Evolutionary conservation across 208 protist genomes (phyloP).

Genomic region (Ichthyophonus hoferi): DNA sequence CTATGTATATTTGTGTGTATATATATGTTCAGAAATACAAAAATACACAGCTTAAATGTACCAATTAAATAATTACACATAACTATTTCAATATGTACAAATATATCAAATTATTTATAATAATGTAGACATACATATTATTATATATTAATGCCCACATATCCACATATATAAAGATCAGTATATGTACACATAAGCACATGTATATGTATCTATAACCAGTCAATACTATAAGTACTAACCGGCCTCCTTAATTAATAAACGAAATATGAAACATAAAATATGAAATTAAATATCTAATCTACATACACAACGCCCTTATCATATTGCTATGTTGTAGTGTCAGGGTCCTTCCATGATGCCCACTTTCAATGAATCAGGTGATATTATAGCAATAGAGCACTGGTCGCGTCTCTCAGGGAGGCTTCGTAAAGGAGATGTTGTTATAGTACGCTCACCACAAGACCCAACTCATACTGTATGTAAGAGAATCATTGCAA

Average conservation of each 20-base stretch:
- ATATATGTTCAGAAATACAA: background rate
- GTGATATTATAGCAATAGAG: conserved; percentile 22
- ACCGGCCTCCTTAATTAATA: background rate
- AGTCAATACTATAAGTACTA: background rate
- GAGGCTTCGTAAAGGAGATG: background rate
- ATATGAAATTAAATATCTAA: too few relatives aligned
- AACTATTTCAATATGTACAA: background rate
- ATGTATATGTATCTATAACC: background rate
- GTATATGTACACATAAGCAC: background rate
- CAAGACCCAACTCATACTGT: background rate
- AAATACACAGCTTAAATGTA: too few relatives aligned
- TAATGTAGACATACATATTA: background rate
- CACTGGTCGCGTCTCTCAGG: background rate
- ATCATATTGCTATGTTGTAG: background rate
- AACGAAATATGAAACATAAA: too few relatives aligned
- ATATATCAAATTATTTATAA: background rate
- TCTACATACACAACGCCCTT: background rate
- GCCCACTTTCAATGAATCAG: conserved; percentile 10
- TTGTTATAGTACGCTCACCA: background rate
- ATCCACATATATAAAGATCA: background rate
- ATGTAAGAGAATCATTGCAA: background rate
- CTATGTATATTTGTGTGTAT: too few relatives aligned
- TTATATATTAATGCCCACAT: background rate
- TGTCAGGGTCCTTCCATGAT: conserved; percentile 32
- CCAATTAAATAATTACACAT: too few relatives aligned